A percentile compares a stretch with the other conserved stretches of the same genome.
phyloP scores from a whole-genome alignment of 768 basidiomycete species.

The Pisolithus tinctorius region DNA sequence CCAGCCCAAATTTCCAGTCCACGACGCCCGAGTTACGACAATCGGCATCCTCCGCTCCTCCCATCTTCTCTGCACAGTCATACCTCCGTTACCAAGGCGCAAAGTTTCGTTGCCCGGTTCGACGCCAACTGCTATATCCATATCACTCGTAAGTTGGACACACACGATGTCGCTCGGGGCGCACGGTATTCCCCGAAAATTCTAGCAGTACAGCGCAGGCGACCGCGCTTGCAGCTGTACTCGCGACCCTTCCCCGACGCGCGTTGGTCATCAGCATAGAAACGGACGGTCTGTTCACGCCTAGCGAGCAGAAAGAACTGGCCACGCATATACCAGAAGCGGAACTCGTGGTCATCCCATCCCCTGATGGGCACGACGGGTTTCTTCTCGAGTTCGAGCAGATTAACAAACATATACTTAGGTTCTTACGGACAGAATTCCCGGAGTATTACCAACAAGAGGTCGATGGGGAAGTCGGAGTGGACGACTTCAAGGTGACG shows the following conservation, averaged over 20 bases:
- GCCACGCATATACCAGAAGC: slow-evolving; percentile 75
- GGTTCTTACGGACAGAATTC: slow-evolving; percentile 67
- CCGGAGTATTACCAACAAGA: slow-evolving; percentile 53
- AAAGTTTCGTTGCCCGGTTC: slow-evolving; percentile 92
- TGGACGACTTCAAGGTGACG: slow-evolving; percentile 63
- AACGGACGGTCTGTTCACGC: slow-evolving; percentile 92
- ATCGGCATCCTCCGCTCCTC: slow-evolving; percentile 12
- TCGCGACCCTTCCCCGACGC: slow-evolving; percentile 64
- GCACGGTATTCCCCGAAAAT: slow-evolving; percentile 22
- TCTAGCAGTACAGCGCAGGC: slow-evolving; percentile 10
- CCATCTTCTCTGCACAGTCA: slow-evolving; percentile 84
- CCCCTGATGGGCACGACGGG: slow-evolving; percentile 92
- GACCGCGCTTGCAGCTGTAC: slow-evolving; percentile 44
- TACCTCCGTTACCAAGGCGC: slow-evolving; percentile 98
- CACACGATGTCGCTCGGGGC: slow-evolving; percentile 80
- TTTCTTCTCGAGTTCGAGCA: slow-evolving; percentile 95
- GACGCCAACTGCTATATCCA: slow-evolving; percentile 98
- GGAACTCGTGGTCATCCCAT: slow-evolving; percentile 74
- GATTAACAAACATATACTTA: slow-evolving; percentile 73
- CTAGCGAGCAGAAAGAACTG: slow-evolving; percentile 79
- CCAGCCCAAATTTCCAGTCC: slow-evolving; percentile 25
- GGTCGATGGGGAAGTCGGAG: slow-evolving; percentile 29
- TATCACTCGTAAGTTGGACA: slow-evolving; percentile 77
- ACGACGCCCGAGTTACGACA: slow-evolving; percentile 12
- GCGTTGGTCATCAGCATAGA: slow-evolving; percentile 86